Conservation (phyloP, 2,329 filamentous ascomycete species). For the Coniella vitis region DNA sequence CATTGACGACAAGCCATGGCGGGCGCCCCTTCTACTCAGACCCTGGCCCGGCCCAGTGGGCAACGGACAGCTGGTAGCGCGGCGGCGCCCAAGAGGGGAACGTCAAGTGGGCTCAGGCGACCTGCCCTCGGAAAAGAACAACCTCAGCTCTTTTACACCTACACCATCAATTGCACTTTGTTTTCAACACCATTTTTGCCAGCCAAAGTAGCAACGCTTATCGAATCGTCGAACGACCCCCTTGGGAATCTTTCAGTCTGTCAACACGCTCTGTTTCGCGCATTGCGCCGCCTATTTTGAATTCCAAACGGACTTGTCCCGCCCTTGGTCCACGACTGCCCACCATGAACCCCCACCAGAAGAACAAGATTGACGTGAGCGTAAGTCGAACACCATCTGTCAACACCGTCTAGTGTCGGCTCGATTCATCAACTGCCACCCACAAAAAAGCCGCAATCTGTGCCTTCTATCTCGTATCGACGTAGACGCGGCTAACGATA, state of each 20-base stretch:
- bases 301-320: not conserved
- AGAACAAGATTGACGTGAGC: constrained; percentile 96
- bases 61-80: not conserved
- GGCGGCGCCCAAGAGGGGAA: not conserved
- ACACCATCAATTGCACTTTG: not conserved
- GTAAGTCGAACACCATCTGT: constrained; percentile 48
- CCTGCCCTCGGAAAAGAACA: constrained; percentile 1
- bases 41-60: not conserved
- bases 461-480: no score
- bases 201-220: not conserved
- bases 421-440: no score
- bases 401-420: constrained; percentile 12
- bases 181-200: not conserved
- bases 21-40: not conserved
- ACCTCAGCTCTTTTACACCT: constrained; percentile 2
- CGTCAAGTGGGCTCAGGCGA: not conserved
- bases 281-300: constrained; percentile 1
- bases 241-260: not conserved
- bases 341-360: constrained; percentile 90
- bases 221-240: not conserved
- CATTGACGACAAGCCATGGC: not conserved
- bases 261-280: not conserved
- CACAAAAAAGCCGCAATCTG: no score
- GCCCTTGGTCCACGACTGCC: constrained; percentile 1
- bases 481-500: not conserved